phyloP scores from a whole-genome alignment of 176 grass and related monocot species.

The Triticum urartu region DNA sequence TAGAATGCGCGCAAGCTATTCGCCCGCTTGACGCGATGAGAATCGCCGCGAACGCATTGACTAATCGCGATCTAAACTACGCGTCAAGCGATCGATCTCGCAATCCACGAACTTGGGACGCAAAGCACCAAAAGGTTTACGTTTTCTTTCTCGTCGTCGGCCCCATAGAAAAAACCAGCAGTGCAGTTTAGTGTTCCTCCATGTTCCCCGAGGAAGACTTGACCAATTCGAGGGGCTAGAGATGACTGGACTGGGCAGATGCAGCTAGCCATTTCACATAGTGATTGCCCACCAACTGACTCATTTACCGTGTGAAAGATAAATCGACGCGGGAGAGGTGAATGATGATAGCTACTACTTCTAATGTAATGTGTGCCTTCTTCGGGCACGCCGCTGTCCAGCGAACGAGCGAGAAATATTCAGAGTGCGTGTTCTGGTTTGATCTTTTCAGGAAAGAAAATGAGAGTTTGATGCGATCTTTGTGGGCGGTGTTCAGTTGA shows the following conservation, averaged over 20 bases:
- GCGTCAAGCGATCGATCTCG: conserved; percentile 6
- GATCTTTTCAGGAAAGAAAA: not conserved
- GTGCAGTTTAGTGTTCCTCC: not conserved
- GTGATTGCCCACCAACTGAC: conserved; percentile 4
- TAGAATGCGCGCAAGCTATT: not conserved
- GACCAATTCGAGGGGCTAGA: not conserved
- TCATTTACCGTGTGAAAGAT: not conserved
- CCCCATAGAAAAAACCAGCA: not conserved
- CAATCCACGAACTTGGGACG: conserved; percentile 12
- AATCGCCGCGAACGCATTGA: conserved; percentile 35
- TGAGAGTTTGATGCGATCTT: conserved; percentile 10
- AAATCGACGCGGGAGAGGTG: not conserved
- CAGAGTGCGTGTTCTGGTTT: not conserved
- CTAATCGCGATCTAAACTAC: conserved; percentile 2
- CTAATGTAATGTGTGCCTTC: not conserved
- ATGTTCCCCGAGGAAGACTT: conserved; percentile 13
- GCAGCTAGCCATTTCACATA: not conserved
- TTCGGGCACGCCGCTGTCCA: conserved; percentile 22
- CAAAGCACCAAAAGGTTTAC: conserved; percentile 8
- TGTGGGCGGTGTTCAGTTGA: conserved; percentile 3
- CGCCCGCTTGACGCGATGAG: not conserved
- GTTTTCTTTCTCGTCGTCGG: not conserved
- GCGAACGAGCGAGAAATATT: not conserved
- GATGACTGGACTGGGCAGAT: not conserved
- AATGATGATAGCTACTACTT: not conserved